phyloP scores from a whole-genome alignment of 2,329 filamentous ascomycete genomes.

The Coccinonectria pachysandricola region DNA sequence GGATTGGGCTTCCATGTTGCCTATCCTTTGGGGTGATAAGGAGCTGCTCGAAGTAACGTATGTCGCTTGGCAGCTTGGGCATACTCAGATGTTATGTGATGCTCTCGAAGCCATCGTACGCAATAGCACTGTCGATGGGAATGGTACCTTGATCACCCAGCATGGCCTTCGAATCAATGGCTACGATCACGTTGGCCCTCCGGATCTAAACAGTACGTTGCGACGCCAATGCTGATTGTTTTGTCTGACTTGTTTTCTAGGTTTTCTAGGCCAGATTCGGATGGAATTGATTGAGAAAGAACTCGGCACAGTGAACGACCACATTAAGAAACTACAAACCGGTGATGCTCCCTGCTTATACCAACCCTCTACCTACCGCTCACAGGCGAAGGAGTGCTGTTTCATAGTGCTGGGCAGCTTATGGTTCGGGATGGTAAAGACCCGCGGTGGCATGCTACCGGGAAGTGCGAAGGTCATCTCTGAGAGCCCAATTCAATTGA shows the following conservation, averaged over 20 bases:
- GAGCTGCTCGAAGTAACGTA: neutral
- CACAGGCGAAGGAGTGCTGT: neutral
- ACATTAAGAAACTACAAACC: neutral
- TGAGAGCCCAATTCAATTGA: constrained; percentile 1
- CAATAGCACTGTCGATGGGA: neutral
- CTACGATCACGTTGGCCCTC: neutral
- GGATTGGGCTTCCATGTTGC: neutral
- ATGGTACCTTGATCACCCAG: neutral
- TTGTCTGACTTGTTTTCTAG: neutral
- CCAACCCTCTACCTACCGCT: too few relatives aligned
- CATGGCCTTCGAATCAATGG: neutral
- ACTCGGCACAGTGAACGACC: neutral
- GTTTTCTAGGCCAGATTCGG: neutral
- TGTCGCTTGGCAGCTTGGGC: constrained; percentile 1
- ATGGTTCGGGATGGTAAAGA: neutral
- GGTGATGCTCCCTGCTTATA: too few relatives aligned
- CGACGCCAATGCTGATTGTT: neutral
- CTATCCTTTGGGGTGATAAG: too few relatives aligned
- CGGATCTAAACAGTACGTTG: constrained; percentile 1
- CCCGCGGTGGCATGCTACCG: constrained; percentile 1
- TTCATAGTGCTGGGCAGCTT: constrained; percentile 1
- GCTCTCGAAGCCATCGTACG: neutral
- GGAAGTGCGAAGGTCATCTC: neutral
- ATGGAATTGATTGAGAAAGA: neutral
- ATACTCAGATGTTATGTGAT: neutral